Conservation (phyloP, 1,139 yeast genomes). For the Arxiozyma slooffiae region DNA sequence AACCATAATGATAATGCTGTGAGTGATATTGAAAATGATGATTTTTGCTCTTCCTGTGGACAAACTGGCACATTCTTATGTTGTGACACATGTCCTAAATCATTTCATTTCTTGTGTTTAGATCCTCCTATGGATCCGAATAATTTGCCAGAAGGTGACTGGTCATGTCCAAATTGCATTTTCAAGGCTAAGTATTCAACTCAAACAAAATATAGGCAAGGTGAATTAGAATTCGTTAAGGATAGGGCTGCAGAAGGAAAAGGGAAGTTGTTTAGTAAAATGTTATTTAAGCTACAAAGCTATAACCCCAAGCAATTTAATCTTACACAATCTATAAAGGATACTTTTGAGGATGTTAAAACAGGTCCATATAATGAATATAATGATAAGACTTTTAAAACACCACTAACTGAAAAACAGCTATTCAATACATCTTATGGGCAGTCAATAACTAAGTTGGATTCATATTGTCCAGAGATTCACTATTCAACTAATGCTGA, state of each 20-base stretch:
- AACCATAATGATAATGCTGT: slow-evolving; percentile 9
- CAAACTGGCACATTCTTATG: slow-evolving; percentile 83
- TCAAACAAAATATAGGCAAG: slow-evolving; percentile 16
- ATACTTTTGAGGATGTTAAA: slow-evolving; percentile 63
- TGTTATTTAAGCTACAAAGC: slow-evolving; percentile 48
- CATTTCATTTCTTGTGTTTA: slow-evolving; percentile 85
- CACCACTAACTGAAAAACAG: slow-evolving; percentile 33
- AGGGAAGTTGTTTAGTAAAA: slow-evolving; percentile 47
- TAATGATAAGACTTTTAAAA: slow-evolving; percentile 45
- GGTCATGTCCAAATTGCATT: slow-evolving; percentile 77
- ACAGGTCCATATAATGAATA: slow-evolving; percentile 67
- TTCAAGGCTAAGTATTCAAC: slow-evolving; percentile 30
- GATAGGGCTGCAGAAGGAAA: slow-evolving; percentile 13
- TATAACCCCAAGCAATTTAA: slow-evolving; percentile 66
- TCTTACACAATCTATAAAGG: slow-evolving; percentile 60
- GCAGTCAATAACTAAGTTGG: slow-evolving; percentile 32
- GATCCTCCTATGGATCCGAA: slow-evolving; percentile 78
- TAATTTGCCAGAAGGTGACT: slow-evolving; percentile 74
- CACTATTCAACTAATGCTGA: slow-evolving; percentile 6
- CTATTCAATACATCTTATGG: slow-evolving; percentile 37
- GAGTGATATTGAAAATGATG: slow-evolving; percentile 51
- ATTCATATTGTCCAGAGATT: slow-evolving; percentile 45
- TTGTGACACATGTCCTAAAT: slow-evolving; percentile 86
- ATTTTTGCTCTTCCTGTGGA: slow-evolving; percentile 80
- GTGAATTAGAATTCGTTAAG: slow-evolving; percentile 17